phyloP scores from a whole-genome alignment of 2,329 filamentous ascomycete species.

The Exophiala sp. region DNA sequence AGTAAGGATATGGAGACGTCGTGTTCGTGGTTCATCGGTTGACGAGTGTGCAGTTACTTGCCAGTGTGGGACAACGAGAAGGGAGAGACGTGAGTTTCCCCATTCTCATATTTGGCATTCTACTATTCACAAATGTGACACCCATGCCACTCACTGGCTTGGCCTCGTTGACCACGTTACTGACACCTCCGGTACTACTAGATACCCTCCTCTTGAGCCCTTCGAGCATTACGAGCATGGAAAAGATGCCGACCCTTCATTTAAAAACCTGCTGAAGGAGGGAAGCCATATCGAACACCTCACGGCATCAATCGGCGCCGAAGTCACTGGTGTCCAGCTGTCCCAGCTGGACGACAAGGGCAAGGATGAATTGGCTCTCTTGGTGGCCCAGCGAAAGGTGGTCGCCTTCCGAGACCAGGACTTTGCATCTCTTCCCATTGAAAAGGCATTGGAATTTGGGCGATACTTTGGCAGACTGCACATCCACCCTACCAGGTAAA shows the following conservation, averaged over 20 bases:
- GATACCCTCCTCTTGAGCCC: constrained; percentile 58
- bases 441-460: constrained; percentile 43
- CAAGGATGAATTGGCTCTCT: constrained; percentile 34
- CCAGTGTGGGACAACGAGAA: constrained; percentile 62
- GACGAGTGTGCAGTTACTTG: constrained; percentile 47
- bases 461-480: constrained; percentile 75
- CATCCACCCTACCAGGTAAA: constrained; percentile 63
- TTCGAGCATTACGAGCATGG: constrained; percentile 72
- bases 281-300: constrained; percentile 32
- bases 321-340: constrained; percentile 34
- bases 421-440: constrained; percentile 37
- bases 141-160: neutral
- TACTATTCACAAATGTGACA: neutral
- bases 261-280: constrained; percentile 58
- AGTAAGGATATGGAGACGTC: constrained; percentile 32
- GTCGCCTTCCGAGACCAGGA: constrained; percentile 31
- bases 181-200: constrained; percentile 24
- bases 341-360: constrained; percentile 31
- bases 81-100: constrained; percentile 29
- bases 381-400: constrained; percentile 35
- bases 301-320: constrained; percentile 34
- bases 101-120: neutral
- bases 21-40: neutral
- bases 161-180: neutral
- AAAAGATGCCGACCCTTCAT: constrained; percentile 64